Conservation (phyloP, 2,329 filamentous ascomycete species). For the Aspergillus felis region DNA sequence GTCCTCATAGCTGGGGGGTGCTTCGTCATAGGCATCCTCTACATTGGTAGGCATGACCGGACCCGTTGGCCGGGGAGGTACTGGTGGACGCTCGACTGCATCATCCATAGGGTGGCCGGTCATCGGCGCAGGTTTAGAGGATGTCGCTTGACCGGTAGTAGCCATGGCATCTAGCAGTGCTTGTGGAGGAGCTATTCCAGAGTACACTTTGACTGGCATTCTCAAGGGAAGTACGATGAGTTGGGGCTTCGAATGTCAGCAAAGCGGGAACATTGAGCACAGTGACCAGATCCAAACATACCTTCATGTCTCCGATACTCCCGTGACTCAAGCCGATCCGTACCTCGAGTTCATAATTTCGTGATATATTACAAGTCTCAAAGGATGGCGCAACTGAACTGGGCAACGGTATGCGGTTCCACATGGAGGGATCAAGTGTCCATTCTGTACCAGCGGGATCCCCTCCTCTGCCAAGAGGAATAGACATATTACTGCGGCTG, state of each 20-base stretch:
- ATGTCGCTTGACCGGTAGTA: conserved; percentile 23
- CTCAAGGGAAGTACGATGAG: conserved; percentile 73
- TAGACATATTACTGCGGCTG: conserved; percentile 66
- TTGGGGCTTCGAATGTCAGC: conserved; percentile 54
- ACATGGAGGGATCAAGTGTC: conserved; percentile 66
- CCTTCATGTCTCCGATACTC: conserved; percentile 49
- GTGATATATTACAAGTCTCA: conserved; percentile 78
- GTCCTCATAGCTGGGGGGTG: conserved; percentile 94
- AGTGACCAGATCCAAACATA: conserved; percentile 28
- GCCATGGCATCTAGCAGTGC: conserved; percentile 67
- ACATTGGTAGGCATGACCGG: conserved; percentile 21
- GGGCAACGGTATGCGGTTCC: conserved; percentile 69
- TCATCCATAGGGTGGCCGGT: conserved; percentile 21
- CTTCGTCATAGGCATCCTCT: conserved; percentile 55
- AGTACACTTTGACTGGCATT: conserved; percentile 77
- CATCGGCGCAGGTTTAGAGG: conserved; percentile 14
- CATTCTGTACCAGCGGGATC: conserved; percentile 64
- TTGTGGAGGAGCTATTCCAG: conserved; percentile 77
- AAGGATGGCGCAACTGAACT: conserved; percentile 87
- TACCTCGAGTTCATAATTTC: conserved; percentile 79
- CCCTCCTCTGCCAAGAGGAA: conserved; percentile 60
- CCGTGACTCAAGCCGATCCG: conserved; percentile 75
- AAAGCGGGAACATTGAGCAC: conserved; percentile 1
- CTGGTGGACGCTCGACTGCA: conserved; percentile 32
- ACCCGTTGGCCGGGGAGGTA: conserved; percentile 36